Base-by-base conservation (phyloP, 1,139 yeast species). In the Kluyveromyces marxianus region DNA sequence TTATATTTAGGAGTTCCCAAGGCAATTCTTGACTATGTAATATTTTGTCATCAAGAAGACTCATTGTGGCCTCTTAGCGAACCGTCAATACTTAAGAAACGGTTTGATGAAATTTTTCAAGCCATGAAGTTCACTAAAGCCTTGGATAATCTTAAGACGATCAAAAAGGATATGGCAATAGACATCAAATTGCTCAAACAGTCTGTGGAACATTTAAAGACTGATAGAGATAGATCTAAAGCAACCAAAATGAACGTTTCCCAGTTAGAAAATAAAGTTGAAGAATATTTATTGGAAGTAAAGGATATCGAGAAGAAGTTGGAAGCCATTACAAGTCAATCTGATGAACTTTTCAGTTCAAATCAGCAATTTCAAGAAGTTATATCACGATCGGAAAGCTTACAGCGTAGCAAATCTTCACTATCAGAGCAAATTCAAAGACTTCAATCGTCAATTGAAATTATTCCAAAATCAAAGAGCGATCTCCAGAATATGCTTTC, bases 11-110 rank as follows among this genome's bases (percentile, higher is more conserved):
- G 98, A 3, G 96, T 90, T 0, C 84, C 96, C 0, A 77, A 79
- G 47, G 88, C 97, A 0, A 79, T 94, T 45, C 68, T 94, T 42
- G 96, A 92, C 55, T 87, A 89, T 63, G 98, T 94, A 40, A 83
- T 92, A 2, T 94, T 94, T 64, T 92, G 98, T 60, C 99, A 94
- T 61, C 99, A 94, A 64, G 99, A 94, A 59, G 99, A 94, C 50
- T 83, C 94, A 58, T 68, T 88, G 36, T 94, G 99, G 99, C 99
- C 99, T 1, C 70, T 94, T 47, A 80, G 92, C 54, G 99, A 94
- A 65, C 95, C 98, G 1, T 75, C 95, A 5, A 77, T 77, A 10
- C 73, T 94, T 60, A 94, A 94, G 67, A 90, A 90, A 66, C 76
- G 92, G 49, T 94, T 94, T 58, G 98, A 94, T 64, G 98, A 92